Conservation (phyloP, 139 green algal species). For the Chlamydomonas asymmetrica region DNA sequence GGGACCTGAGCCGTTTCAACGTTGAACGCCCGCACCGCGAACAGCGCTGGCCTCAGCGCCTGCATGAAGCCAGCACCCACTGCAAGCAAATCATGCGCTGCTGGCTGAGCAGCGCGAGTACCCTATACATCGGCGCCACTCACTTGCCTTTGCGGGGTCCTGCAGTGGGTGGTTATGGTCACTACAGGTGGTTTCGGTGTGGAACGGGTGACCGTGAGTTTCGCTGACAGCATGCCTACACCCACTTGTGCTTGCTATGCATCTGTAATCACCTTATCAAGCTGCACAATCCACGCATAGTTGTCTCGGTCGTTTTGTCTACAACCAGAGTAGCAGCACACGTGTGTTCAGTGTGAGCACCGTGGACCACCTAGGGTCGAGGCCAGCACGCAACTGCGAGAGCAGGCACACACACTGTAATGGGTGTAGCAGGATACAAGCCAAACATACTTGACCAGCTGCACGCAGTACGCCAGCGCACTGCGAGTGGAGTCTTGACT, state of each 20-base stretch:
- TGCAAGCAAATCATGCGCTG: no score
- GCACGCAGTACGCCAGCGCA: slow-evolving; percentile 34
- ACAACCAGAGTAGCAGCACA: background rate
- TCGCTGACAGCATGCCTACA: no score
- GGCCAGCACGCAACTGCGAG: background rate
- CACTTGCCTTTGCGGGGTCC: no score
- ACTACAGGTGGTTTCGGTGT: no score
- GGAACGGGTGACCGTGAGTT: no score
- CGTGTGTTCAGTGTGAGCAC: no score
- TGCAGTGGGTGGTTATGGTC: no score
- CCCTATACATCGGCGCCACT: no score
- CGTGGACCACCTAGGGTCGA: no score
- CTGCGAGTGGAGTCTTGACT: background rate
- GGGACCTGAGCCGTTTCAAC: slow-evolving; percentile 65
- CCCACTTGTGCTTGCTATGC: no score
- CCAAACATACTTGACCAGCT: slow-evolving; percentile 42
- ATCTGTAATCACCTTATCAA: slow-evolving; percentile 63
- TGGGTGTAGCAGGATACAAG: no score
- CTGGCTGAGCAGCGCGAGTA: no score
- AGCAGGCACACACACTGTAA: background rate
- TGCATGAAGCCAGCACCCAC: slow-evolving; percentile 33
- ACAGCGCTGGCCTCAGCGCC: slow-evolving; percentile 58
- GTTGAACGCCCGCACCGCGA: slow-evolving; percentile 81
- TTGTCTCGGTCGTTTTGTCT: slow-evolving; percentile 70
- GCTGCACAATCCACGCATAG: slow-evolving; percentile 68